Conservation (phyloP, 139 green algal species). For the Chlorella ohadii region DNA sequence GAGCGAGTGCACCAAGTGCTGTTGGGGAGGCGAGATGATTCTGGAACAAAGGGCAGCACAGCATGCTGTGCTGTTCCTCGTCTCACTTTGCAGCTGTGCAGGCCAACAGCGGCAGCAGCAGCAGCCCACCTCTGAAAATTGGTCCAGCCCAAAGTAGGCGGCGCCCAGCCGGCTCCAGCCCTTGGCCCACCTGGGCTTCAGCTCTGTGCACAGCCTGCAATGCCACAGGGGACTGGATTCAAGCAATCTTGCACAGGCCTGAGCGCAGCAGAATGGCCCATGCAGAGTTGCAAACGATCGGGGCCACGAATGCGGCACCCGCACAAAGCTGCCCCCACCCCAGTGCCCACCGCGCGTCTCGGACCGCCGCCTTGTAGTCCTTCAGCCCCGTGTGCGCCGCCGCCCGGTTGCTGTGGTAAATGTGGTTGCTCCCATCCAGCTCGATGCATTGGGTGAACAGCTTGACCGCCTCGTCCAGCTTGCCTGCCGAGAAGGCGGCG, state of each 20-base stretch:
- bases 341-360: constrained; percentile 51
- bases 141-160: constrained; percentile 60
- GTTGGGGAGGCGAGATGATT: no score
- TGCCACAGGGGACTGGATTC: no score
- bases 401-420: constrained; percentile 87
- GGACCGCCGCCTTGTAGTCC: constrained; percentile 59
- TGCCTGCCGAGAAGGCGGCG: constrained; percentile 60
- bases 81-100: no score
- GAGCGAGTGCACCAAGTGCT: no score
- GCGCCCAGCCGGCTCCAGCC: constrained; percentile 53
- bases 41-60: no score
- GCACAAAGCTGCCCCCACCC: no score
- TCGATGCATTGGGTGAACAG: constrained; percentile 82
- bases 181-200: constrained; percentile 64
- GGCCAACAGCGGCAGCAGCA: background rate
- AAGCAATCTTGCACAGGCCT: no score
- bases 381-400: constrained; percentile 63
- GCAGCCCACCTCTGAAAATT: constrained; percentile 54
- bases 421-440: constrained; percentile 75
- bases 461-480: constrained; percentile 66
- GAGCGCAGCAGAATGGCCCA: no score
- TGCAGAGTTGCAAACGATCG: no score
- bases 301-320: no score
- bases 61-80: no score
- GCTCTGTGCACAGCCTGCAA: constrained; percentile 14